Evolutionary conservation across 202 grass and related monocot species (phyloP).

Genomic region (Carex arenaria): DNA sequence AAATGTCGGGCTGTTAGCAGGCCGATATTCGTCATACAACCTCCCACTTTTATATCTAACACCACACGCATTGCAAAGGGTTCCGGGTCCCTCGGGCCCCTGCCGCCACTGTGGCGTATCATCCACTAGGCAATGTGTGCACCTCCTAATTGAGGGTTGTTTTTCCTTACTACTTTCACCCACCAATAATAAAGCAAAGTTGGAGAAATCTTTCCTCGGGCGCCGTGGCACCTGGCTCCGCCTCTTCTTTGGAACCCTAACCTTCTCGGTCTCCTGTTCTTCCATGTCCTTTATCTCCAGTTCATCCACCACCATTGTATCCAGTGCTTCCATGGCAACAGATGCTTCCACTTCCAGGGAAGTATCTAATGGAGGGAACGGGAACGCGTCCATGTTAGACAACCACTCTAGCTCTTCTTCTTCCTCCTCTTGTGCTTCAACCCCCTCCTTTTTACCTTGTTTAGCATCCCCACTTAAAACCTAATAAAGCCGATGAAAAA

Average conservation of each 20-base stretch:
- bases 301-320: not conserved
- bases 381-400: conserved; percentile 34
- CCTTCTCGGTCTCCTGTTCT: not conserved
- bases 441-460: conserved; percentile 12
- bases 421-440: conserved; percentile 4
- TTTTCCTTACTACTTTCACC: not conserved
- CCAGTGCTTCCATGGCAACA: not conserved
- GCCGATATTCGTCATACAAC: conserved; percentile 65
- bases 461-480: not conserved
- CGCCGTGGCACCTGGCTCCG: conserved; percentile 19
- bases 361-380: conserved; percentile 23
- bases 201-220: conserved; percentile 4
- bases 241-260: conserved; percentile 21
- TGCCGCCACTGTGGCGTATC: conserved; percentile 78
- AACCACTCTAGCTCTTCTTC: conserved; percentile 45
- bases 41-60: conserved; percentile 66
- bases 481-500: conserved; percentile 11
- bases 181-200: not conserved
- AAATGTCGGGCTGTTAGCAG: conserved; percentile 74
- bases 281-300: not conserved
- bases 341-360: conserved; percentile 5
- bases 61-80: conserved; percentile 78
- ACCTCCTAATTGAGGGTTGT: conserved; percentile 14
- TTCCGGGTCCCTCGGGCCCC: conserved; percentile 56
- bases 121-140: conserved; percentile 63